Evolutionary conservation across 164 flowering plant species (phyloP), one percentile per base, ranked within the genome.

Genomic region (Umbilicus rupestris): DNA sequence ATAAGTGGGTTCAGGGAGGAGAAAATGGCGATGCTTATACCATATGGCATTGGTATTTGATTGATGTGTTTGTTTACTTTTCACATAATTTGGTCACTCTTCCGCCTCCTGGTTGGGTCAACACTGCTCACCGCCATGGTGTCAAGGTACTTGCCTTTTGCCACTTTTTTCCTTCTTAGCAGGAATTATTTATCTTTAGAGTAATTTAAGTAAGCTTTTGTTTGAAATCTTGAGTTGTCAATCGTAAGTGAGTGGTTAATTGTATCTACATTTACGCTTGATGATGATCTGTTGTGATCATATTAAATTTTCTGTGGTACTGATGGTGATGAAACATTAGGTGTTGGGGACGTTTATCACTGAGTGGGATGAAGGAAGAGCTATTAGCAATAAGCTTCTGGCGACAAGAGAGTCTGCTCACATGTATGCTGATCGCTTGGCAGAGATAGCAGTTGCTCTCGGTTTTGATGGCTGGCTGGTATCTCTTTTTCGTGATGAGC

Each of bases 381-480:
- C 33, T 39, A 71, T 71, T 63, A 71, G 83, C 39, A 72, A 82
- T 57, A 62, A 55, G 44, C 62, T 93, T 72, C 78, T 93, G 9
- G 68, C 80, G 5, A 78, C 96, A 26, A 83, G 80, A 77, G 87
- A 83, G 72, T 87, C 92, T 62, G 85, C 92, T 73, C 79, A 70
- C 16, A 73, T 75, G 85, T 90, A 86, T 77, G 98, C 98, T 28
- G 96, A 86, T 66, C 81, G 87, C 33, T 76, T 93, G 77, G 64
- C 83, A 41, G 90, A 93, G 76, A 88, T 93, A 70, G 96, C 98
- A 42, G 78, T 69, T 73, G 79, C 81, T 42, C 72, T 93, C 68
- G 95, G 92, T 37, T 93, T 90, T 73, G 98, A 93, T 79, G 98
- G 98, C 3, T 93, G 98, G 97, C 85, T 93, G 97, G 98, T 93